Percentiles rank a stretch among this genome's conserved stretches.
These are phyloP conservation scores for Nicotiana otophora DNA, from an alignment of 257 asterid species.

Conservation along the genomic window DNA sequence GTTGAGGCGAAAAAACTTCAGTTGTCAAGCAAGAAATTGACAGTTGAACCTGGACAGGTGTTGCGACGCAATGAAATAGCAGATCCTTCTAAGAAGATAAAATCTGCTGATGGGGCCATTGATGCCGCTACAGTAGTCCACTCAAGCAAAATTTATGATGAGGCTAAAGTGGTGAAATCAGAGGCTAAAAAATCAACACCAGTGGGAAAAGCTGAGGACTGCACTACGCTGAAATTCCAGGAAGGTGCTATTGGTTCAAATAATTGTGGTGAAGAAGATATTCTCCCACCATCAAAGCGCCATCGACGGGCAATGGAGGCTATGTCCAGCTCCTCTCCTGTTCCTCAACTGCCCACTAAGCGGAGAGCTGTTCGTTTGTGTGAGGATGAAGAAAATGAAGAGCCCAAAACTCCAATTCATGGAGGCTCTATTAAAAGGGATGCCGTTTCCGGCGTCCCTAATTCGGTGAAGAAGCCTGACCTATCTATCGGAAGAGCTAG, in stretches of 20 bases:
- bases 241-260: conserved; percentile 32
- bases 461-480: conserved; percentile 39
- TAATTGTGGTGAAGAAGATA: conserved; percentile 57
- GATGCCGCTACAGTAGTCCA: conserved; percentile 31
- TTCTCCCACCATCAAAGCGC: conserved; percentile 66
- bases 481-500: conserved; percentile 20
- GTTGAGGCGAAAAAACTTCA: conserved; percentile 26
- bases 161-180: conserved; percentile 22
- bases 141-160: conserved; percentile 28
- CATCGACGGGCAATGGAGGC: conserved; percentile 47
- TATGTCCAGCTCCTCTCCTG: conserved; percentile 21
- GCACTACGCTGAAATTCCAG: conserved; percentile 23
- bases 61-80: conserved; percentile 25
- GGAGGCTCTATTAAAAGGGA: conserved; percentile 56
- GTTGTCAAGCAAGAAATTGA: conserved; percentile 35
- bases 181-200: conserved; percentile 28
- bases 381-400: conserved; percentile 68
- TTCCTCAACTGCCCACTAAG: conserved; percentile 41
- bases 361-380: conserved; percentile 88
- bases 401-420: conserved; percentile 93
- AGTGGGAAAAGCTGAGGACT: conserved; percentile 36
- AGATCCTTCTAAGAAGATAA: conserved; percentile 38
- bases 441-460: conserved; percentile 29
- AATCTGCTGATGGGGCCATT: conserved; percentile 32
- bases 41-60: conserved; percentile 36